Conservation (phyloP, 2,329 filamentous ascomycete genomes). For the Colletotrichum limetticola region DNA sequence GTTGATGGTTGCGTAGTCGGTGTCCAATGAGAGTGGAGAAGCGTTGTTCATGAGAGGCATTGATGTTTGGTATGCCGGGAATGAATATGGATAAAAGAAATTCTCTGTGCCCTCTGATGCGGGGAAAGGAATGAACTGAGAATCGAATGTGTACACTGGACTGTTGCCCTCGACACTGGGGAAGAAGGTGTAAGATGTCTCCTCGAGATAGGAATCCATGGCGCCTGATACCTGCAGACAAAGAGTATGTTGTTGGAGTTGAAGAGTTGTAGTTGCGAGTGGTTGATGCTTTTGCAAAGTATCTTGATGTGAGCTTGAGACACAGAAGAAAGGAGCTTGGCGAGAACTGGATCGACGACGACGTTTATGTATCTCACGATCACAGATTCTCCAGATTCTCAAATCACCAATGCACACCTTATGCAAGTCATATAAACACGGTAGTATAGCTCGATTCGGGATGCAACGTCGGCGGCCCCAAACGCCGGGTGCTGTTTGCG, state of each 20-base stretch:
- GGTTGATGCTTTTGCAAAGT: background rate
- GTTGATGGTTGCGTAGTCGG: background rate
- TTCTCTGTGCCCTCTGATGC: constrained; percentile 1
- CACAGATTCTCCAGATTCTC: background rate
- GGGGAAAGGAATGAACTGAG: constrained; percentile 20
- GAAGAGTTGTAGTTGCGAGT: background rate
- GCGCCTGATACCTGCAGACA: constrained; percentile 5
- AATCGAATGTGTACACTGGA: constrained; percentile 11
- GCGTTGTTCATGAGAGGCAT: constrained; percentile 3
- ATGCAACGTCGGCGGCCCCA: constrained; percentile 16
- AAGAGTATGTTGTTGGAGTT: background rate
- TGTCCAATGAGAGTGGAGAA: background rate
- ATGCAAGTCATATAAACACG: constrained; percentile 27
- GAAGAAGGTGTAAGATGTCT: constrained; percentile 17
- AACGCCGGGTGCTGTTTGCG: constrained; percentile 13
- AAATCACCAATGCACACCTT: background rate
- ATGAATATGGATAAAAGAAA: constrained; percentile 18
- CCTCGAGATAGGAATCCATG: constrained; percentile 25
- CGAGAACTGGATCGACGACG: constrained; percentile 19
- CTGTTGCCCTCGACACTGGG: background rate
- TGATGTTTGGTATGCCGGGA: background rate
- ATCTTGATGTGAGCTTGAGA: background rate
- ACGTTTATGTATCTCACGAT: constrained; percentile 32
- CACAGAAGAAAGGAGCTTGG: background rate
- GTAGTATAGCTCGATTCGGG: constrained; percentile 17